These are phyloP conservation scores for Herpetomonas muscarum DNA, from an alignment of 208 protist species.

Conservation along the genomic window DNA sequence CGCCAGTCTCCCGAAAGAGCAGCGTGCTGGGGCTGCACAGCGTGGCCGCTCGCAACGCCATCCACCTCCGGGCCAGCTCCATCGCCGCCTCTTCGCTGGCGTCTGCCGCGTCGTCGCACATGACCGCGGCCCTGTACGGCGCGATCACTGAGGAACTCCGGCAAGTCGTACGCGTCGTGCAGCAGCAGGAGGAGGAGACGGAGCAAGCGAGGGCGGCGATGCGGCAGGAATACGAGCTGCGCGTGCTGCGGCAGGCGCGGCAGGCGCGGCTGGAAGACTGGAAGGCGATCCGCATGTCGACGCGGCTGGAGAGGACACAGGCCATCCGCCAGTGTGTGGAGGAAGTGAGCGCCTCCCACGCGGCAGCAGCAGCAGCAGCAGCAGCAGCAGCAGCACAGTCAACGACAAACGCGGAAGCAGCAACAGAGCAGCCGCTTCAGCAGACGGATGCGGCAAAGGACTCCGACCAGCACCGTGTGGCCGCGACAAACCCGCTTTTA, in stretches of 20 bases:
- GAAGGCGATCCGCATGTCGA: slow-evolving; percentile 43
- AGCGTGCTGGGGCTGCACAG: slow-evolving; percentile 24
- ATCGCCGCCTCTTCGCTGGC: slow-evolving; percentile 15
- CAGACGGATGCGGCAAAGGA: too few species aligned
- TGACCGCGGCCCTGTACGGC: slow-evolving; percentile 58
- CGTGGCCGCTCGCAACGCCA: slow-evolving; percentile 2
- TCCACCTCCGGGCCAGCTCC: slow-evolving; percentile 7
- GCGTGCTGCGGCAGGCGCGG: slow-evolving; percentile 22
- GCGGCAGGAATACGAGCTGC: slow-evolving; percentile 28
- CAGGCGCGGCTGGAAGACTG: slow-evolving; percentile 45
- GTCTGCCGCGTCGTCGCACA: slow-evolving; percentile 36
- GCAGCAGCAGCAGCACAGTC: neutral
- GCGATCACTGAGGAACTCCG: slow-evolving; percentile 62
- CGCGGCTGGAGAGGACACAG: slow-evolving; percentile 37
- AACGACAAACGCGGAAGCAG: too few species aligned
- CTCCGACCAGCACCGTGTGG: too few species aligned
- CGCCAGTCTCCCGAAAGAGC: too few species aligned
- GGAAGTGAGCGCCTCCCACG: slow-evolving; percentile 48
- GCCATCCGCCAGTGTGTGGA: slow-evolving; percentile 45
- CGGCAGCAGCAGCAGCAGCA: neutral
- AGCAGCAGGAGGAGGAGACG: slow-evolving; percentile 14
- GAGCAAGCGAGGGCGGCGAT: slow-evolving; percentile 26
- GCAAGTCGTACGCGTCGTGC: slow-evolving; percentile 21
- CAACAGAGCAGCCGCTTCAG: too few species aligned
- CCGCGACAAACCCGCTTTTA: too few species aligned